Conservation (phyloP, 148 eudicot species). For the Vaccinium myrtillus region DNA sequence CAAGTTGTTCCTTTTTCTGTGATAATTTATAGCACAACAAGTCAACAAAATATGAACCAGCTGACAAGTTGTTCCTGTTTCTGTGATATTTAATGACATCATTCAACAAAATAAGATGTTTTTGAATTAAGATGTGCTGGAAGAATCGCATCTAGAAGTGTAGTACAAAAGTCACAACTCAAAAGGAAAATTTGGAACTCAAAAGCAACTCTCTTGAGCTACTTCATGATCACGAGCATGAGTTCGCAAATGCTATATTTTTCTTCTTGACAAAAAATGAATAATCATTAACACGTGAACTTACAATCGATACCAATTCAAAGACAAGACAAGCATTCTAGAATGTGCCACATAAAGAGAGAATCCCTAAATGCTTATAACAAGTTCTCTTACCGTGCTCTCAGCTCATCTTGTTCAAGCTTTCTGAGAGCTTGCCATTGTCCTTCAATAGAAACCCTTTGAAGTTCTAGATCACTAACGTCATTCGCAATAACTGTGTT, state of each 20-base stretch:
- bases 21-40: background rate
- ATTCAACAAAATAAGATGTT: too few relatives aligned
- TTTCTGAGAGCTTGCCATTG: slow-evolving; percentile 49
- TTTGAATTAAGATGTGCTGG: background rate
- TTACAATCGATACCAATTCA: background rate
- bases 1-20: background rate
- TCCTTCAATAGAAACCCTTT: slow-evolving; percentile 58
- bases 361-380: background rate
- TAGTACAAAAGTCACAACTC: too few relatives aligned
- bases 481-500: slow-evolving; percentile 33
- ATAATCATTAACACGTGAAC: background rate
- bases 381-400: slow-evolving; percentile 45
- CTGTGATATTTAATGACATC: background rate
- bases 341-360: background rate
- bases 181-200: background rate
- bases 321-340: background rate
- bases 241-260: background rate
- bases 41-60: too few relatives aligned
- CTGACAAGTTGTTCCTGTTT: background rate
- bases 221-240: background rate
- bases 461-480: slow-evolving; percentile 37
- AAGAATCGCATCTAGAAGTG: background rate
- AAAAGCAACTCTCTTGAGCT: background rate
- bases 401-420: slow-evolving; percentile 49
- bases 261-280: background rate